These are phyloP conservation scores for Eucalyptus erythrocorys DNA, from an alignment of 345 rosid species.

Conservation along the genomic window DNA sequence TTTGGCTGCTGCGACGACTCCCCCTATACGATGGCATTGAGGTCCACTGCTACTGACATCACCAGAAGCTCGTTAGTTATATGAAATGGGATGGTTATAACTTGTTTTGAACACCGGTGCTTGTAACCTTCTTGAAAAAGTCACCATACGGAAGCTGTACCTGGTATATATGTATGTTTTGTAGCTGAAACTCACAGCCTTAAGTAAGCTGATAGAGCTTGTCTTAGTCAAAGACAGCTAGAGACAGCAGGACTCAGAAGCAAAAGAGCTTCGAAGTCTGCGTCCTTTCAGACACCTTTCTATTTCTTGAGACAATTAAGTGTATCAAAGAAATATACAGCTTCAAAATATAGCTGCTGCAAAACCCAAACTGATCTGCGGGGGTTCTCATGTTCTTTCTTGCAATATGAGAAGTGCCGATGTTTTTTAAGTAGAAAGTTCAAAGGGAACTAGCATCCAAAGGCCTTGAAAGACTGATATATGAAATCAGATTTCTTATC, in stretches of 20 bases:
- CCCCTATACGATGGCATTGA: background rate
- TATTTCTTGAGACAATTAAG: background rate
- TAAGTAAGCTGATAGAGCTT: background rate
- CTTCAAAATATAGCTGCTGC: too few species aligned
- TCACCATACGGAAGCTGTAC: too few species aligned
- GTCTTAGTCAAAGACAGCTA: background rate
- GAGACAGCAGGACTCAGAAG: background rate
- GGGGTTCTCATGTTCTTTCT: too few species aligned
- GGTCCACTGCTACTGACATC: background rate
- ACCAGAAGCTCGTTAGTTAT: background rate
- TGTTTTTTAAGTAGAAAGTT: too few species aligned
- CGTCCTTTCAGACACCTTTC: background rate
- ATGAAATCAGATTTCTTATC: too few species aligned
- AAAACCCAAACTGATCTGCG: too few species aligned
- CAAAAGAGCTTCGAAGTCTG: background rate
- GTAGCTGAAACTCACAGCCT: background rate
- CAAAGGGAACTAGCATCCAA: too few species aligned
- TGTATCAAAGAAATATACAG: too few species aligned
- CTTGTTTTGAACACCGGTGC: background rate
- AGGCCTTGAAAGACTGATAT: too few species aligned
- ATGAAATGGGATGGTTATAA: background rate
- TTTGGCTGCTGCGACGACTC: background rate
- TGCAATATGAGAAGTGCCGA: too few species aligned
- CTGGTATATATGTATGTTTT: too few species aligned
- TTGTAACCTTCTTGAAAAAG: background rate